phyloP scores from a whole-genome alignment of 176 grass and related monocot species.

The Carex scoparia region DNA sequence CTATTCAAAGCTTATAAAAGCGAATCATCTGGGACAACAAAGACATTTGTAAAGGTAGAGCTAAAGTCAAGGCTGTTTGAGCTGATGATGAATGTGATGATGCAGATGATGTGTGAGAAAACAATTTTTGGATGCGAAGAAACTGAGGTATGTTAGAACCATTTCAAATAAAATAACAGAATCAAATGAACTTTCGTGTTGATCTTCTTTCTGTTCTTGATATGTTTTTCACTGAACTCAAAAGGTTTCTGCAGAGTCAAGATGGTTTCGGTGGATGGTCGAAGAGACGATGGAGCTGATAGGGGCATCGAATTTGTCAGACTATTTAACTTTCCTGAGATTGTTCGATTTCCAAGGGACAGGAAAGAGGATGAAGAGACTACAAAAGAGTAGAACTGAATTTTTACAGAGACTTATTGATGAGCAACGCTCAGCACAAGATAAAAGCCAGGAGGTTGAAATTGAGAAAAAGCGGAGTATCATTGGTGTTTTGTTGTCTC shows the following conservation, averaged over 20 bases:
- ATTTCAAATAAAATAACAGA: not conserved
- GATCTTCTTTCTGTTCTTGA: not conserved
- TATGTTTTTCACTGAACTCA: not conserved
- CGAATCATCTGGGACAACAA: not conserved
- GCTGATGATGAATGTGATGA: conserved; percentile 24
- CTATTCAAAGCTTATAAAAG: conserved; percentile 11
- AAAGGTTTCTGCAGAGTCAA: conserved; percentile 31
- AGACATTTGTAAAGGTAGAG: conserved; percentile 17
- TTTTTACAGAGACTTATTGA: conserved; percentile 37
- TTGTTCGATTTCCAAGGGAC: conserved; percentile 31
- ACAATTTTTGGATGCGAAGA: conserved; percentile 17
- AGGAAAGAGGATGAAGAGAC: conserved; percentile 13
- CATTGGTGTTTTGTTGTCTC: conserved; percentile 36
- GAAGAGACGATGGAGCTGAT: conserved; percentile 33
- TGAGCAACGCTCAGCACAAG: not conserved
- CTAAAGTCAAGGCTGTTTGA: conserved; percentile 19
- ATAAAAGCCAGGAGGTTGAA: not conserved
- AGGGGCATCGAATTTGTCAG: conserved; percentile 13
- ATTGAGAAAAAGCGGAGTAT: conserved; percentile 28
- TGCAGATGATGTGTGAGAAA: conserved; percentile 26
- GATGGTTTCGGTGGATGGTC: conserved; percentile 26
- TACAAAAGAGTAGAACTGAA: conserved; percentile 24
- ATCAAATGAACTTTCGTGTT: not conserved
- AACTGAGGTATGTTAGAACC: not conserved
- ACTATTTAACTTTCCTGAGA: conserved; percentile 36